Evolutionary conservation across 805 yeast species (phyloP), one percentile per base, ranked within the genome.

Genomic region (Saturnispora gosingensis): DNA sequence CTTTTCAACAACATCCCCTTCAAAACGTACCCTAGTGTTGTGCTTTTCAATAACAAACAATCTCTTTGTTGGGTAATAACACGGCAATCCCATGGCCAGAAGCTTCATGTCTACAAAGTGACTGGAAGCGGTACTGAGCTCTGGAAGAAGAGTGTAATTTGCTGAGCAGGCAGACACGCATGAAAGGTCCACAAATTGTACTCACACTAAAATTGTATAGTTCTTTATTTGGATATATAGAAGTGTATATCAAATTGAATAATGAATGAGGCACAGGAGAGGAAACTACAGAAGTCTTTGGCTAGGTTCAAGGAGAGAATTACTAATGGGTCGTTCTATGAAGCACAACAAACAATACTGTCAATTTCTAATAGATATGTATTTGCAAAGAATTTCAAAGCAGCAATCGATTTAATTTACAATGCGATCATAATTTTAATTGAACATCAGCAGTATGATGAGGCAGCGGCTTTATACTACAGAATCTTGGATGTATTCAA

Each of bases 291-390:
- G 49, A 76, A 77, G 59, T 83, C 88, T 1, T 66, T 84, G 44
- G 79, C 74, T 22, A 71, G 93, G 57, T 85, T 84, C 69, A 78
- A 82, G 61, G 75, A 72, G 43, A 65, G 85, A 60, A 83, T 91
- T 56, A 78, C 76, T 48, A 76, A 76, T 47, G 88, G 87, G 2
- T 85, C 89, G 51, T 88, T 76, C 69, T 91, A 91, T 65, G 99
- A 93, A 65, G 98, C 98, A 0, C 97, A 91, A 65, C 98, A 93
- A 67, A 90, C 96, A 0, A 75, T 93, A 48, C 74, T 97, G 61
- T 88, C 98, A 5, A 85, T 91, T 50, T 86, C 87, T 42, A 89
- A 89, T 58, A 75, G 99, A 63, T 85, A 86, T 62, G 83, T 85
- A 43, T 80, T 86, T 56, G 64, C 81, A 24, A 80, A 80, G 54